phyloP scores from a whole-genome alignment of 768 basidiomycete genomes.

The Tubosaeta sp. region DNA sequence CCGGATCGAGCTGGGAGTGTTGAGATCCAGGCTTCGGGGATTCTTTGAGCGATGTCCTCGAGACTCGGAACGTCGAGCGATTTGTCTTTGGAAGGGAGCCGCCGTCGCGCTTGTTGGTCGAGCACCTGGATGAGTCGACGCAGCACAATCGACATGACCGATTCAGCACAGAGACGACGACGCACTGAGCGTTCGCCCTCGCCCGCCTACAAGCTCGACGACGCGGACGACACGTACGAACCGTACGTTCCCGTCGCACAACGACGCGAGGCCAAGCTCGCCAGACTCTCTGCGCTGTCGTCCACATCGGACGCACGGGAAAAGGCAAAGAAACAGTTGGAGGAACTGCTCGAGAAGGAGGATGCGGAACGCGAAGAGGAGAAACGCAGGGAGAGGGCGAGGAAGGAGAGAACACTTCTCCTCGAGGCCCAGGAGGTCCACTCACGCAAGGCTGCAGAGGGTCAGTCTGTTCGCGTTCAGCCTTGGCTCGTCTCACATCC shows the following conservation, averaged over 20 bases:
- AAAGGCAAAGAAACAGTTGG: constrained; percentile 43
- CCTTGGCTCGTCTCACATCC: constrained; percentile 16
- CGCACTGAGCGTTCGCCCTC: constrained; percentile 56
- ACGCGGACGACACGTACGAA: constrained; percentile 62
- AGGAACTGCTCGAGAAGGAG: constrained; percentile 58
- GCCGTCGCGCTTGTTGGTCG: too few relatives aligned
- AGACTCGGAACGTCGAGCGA: too few relatives aligned
- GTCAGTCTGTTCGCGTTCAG: constrained; percentile 35
- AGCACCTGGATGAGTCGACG: not conserved
- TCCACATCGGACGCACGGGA: constrained; percentile 48
- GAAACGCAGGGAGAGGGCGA: constrained; percentile 60
- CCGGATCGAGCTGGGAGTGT: too few relatives aligned
- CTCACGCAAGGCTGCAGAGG: constrained; percentile 73
- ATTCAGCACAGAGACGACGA: constrained; percentile 44
- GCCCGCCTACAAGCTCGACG: constrained; percentile 57
- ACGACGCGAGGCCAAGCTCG: constrained; percentile 75
- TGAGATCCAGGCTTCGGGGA: too few relatives aligned
- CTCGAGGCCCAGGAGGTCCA: constrained; percentile 97
- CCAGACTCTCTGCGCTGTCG: constrained; percentile 64
- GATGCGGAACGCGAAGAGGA: constrained; percentile 83
- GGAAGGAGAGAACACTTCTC: constrained; percentile 84
- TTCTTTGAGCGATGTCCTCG: too few relatives aligned
- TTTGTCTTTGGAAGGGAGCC: too few relatives aligned
- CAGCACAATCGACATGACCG: constrained; percentile 18
- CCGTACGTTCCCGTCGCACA: constrained; percentile 88